Evolutionary conservation across 139 green algal genomes (phyloP).

Genomic region (Chlamydomonas incerta): DNA sequence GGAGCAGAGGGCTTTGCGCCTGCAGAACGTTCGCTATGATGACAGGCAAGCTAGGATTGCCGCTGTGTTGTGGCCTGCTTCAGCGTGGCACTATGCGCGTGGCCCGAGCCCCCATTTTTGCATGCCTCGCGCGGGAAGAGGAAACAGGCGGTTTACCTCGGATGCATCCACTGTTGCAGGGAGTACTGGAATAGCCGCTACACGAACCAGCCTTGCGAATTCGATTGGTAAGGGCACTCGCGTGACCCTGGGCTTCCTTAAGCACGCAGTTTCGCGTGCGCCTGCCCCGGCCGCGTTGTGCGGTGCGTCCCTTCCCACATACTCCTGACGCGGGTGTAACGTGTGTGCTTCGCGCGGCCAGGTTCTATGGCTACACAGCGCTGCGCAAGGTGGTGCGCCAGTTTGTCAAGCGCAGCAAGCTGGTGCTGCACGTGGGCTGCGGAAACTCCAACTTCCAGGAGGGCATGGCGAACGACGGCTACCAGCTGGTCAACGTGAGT

Average conservation of each 20-base stretch:
- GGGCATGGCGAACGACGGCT: slow-evolving; percentile 51
- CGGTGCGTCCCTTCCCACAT: background rate
- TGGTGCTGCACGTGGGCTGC: slow-evolving; percentile 52
- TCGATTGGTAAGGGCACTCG: slow-evolving; percentile 36
- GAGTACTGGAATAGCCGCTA: slow-evolving; percentile 39
- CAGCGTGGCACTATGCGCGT: too few relatives aligned
- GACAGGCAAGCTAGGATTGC: too few relatives aligned
- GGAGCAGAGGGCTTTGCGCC: too few relatives aligned
- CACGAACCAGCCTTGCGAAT: slow-evolving; percentile 17
- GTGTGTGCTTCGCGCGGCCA: too few relatives aligned
- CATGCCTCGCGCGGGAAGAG: too few relatives aligned
- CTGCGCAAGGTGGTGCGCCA: slow-evolving; percentile 45
- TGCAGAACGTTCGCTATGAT: too few relatives aligned
- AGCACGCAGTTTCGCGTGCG: background rate
- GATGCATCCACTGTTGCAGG: background rate
- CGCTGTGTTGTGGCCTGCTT: too few relatives aligned
- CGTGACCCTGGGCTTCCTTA: background rate
- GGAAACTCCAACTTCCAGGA: slow-evolving; percentile 60
- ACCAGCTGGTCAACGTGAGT: slow-evolving; percentile 57
- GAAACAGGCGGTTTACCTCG: too few relatives aligned
- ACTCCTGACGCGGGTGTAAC: too few relatives aligned
- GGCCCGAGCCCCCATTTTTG: too few relatives aligned
- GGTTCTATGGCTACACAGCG: slow-evolving; percentile 51
- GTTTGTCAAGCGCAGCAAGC: slow-evolving; percentile 41
- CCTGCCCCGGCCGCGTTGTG: background rate